These are phyloP conservation scores for Blastocystis sp. DNA, from an alignment of 352 stramenopile species.

Conservation along the genomic window DNA sequence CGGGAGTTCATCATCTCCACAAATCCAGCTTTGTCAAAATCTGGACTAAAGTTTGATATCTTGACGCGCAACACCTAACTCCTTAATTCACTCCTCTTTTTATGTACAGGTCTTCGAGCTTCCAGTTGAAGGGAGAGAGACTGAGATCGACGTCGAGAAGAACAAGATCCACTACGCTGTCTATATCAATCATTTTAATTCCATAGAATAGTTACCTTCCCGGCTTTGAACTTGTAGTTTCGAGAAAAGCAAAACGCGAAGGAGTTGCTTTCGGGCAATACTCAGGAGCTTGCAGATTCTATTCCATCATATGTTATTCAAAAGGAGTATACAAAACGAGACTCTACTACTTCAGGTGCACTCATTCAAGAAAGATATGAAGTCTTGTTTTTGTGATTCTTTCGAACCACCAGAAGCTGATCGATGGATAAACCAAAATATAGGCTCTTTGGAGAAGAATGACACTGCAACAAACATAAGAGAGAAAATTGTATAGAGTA, in stretches of 20 bases:
- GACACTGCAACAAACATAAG: neutral
- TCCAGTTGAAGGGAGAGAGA: slow-evolving; percentile 44
- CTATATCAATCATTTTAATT: neutral
- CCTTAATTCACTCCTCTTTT: neutral
- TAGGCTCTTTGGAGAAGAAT: too few relatives aligned
- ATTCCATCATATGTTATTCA: neutral
- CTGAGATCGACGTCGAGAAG: slow-evolving; percentile 14
- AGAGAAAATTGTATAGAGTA: slow-evolving; percentile 1
- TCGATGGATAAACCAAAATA: neutral
- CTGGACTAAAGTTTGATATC: slow-evolving; percentile 53
- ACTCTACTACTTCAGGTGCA: neutral
- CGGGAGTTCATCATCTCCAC: slow-evolving; percentile 34
- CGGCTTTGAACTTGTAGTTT: neutral
- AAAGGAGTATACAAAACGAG: neutral
- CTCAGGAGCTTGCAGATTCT: slow-evolving; percentile 11
- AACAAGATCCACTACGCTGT: neutral
- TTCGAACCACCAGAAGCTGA: too few relatives aligned
- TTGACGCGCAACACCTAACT: slow-evolving; percentile 6
- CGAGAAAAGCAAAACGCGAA: neutral
- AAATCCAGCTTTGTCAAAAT: slow-evolving; percentile 46
- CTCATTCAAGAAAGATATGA: neutral
- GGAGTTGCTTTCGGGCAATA: neutral
- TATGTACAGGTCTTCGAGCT: neutral
- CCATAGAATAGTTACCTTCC: neutral
- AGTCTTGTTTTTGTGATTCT: too few relatives aligned